Evolutionary conservation across 192 early-diverging fungal genomes (phyloP).

Genomic region (Gryganskiella cystojenkinii): DNA sequence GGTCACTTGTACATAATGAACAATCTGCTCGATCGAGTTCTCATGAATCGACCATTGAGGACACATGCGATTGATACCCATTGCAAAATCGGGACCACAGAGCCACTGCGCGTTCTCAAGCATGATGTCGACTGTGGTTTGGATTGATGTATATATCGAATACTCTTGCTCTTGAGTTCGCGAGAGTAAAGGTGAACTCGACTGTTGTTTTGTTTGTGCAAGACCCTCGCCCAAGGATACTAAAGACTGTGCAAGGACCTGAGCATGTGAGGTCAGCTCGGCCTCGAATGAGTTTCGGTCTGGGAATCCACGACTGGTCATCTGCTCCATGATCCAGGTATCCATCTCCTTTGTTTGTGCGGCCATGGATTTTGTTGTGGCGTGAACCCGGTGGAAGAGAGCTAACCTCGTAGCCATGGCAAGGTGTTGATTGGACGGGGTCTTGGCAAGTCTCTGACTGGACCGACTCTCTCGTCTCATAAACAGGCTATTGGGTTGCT

Average conservation of each 20-base stretch:
- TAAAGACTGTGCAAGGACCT: slow-evolving; percentile 5
- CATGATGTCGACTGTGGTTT: slow-evolving; percentile 20
- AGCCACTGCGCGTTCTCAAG: slow-evolving; percentile 41
- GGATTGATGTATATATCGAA: slow-evolving; percentile 28
- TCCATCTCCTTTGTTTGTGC: slow-evolving; percentile 38
- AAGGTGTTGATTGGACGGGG: slow-evolving; percentile 13
- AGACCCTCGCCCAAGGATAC: slow-evolving; percentile 14
- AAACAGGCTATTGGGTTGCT: slow-evolving; percentile 20
- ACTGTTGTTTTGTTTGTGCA: neutral
- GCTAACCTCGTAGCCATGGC: slow-evolving; percentile 41
- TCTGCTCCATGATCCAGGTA: slow-evolving; percentile 33
- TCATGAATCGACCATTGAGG: slow-evolving; percentile 36
- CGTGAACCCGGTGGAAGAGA: slow-evolving; percentile 30
- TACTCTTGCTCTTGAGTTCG: slow-evolving; percentile 26
- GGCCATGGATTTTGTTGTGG: slow-evolving; percentile 21
- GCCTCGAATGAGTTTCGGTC: slow-evolving; percentile 31
- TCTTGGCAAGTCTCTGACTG: neutral
- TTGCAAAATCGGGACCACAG: slow-evolving; percentile 45
- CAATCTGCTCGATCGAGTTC: slow-evolving; percentile 32
- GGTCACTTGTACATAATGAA: slow-evolving; percentile 42
- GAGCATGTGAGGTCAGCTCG: slow-evolving; percentile 9
- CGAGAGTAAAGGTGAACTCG: neutral
- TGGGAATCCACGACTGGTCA: slow-evolving; percentile 11
- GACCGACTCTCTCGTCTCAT: slow-evolving; percentile 35
- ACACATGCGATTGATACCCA: slow-evolving; percentile 47